Evolutionary conservation across 1,284 basidiomycete genomes (phyloP).

Genomic region (Ustilago sp.): DNA sequence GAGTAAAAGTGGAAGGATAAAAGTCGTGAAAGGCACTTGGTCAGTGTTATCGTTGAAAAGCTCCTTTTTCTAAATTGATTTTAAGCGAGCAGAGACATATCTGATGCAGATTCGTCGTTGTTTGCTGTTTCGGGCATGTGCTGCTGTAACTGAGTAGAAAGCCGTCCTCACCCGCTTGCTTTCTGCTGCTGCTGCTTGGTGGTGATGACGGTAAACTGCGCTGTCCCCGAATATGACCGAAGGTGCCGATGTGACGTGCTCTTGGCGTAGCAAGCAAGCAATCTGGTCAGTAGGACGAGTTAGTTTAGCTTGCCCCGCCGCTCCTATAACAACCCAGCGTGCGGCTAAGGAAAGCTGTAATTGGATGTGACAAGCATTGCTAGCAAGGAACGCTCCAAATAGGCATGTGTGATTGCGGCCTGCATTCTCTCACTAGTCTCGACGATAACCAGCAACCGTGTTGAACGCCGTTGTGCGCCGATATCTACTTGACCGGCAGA

Average conservation of each 20-base stretch:
- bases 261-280: not conserved
- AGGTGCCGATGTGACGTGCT: not conserved
- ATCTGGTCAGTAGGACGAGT: not conserved
- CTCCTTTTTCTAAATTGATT: not conserved
- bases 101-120: not conserved
- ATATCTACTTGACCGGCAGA: not conserved
- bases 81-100: not conserved
- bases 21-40: not conserved
- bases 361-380: not conserved
- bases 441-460: not conserved
- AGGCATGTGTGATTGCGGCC: not conserved
- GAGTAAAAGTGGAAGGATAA: too few species aligned
- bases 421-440: not conserved
- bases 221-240: not conserved
- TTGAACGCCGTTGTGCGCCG: not conserved
- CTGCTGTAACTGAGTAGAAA: not conserved
- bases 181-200: not conserved
- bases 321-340: not conserved
- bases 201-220: not conserved
- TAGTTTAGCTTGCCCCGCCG: not conserved
- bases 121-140: conserved; percentile 1
- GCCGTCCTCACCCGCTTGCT: not conserved
- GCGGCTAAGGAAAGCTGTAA: not conserved
- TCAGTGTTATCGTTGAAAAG: not conserved
- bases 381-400: not conserved